A percentile compares a stretch with the other conserved stretches of the same genome.
Conservation (phyloP, 164 flowering plant genomes). For the Akebia trifoliata region DNA sequence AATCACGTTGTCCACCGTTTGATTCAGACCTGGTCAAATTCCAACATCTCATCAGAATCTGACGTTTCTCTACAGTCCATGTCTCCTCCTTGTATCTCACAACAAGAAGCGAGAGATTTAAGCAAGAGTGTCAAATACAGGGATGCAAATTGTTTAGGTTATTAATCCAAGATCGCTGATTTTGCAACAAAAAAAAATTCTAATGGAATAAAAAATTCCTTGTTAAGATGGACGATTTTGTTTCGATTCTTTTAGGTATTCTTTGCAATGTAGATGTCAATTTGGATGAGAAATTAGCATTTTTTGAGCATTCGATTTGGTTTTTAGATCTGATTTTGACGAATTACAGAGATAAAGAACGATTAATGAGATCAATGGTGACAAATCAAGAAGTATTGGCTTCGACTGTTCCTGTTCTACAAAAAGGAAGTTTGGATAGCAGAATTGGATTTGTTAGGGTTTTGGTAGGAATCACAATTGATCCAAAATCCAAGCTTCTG, state of each 20-base stretch:
- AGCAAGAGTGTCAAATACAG: neutral
- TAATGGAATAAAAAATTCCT: conserved; percentile 37
- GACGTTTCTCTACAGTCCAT: neutral
- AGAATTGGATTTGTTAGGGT: conserved; percentile 28
- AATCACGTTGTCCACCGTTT: too few relatives aligned
- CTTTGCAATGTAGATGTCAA: conserved; percentile 11
- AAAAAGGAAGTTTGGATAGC: too few relatives aligned
- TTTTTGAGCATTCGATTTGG: conserved; percentile 24
- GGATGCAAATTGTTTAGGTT: too few relatives aligned
- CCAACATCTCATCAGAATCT: neutral
- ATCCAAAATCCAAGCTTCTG: conserved; percentile 23
- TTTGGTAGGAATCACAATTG: conserved; percentile 25
- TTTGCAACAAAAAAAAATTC: neutral
- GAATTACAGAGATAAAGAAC: too few relatives aligned
- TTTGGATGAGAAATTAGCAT: conserved; percentile 9
- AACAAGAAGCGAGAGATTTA: neutral
- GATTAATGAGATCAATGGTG: neutral
- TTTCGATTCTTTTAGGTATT: too few relatives aligned
- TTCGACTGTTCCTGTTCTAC: too few relatives aligned
- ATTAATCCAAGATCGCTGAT: too few relatives aligned
- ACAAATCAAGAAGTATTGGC: too few relatives aligned
- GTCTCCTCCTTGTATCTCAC: neutral
- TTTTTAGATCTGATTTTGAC: conserved; percentile 25
- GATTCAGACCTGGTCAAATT: neutral
- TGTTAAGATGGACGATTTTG: conserved; percentile 29